These are phyloP conservation scores for Eucalyptus polyanthemos DNA, from an alignment of 345 rosid species.

Conservation along the genomic window DNA sequence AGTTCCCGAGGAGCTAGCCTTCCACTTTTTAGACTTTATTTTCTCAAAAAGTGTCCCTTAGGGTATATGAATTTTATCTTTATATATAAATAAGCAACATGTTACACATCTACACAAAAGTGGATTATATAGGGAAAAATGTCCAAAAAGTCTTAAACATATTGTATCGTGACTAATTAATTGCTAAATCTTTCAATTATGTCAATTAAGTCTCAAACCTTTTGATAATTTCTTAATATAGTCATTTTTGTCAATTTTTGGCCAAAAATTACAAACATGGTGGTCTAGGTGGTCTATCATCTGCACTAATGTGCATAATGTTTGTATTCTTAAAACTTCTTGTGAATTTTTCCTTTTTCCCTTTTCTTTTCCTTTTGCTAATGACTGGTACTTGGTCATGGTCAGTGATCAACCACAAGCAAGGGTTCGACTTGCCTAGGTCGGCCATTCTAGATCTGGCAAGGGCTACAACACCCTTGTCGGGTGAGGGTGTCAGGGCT, in stretches of 20 bases:
- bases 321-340: no score
- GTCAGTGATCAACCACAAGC: not conserved
- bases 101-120: not conserved
- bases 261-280: no score
- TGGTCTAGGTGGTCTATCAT: not conserved
- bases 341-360: not conserved
- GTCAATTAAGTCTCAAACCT: not conserved
- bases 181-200: no score
- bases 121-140: not conserved
- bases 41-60: not conserved
- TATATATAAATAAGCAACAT: not conserved
- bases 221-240: no score
- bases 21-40: not conserved
- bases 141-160: no score
- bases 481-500: rapidly evolving
- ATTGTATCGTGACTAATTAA: rapidly evolving
- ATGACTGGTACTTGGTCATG: not conserved
- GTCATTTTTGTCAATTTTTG: no score
- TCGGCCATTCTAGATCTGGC: rapidly evolving
- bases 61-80: not conserved
- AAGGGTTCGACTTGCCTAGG: rapidly evolving
- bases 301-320: rapidly evolving
- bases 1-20: not conserved
- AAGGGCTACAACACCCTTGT: no score
- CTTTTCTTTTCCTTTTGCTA: rapidly evolving